phyloP scores from a whole-genome alignment of 805 yeast genomes.

The Candida oleophila region DNA sequence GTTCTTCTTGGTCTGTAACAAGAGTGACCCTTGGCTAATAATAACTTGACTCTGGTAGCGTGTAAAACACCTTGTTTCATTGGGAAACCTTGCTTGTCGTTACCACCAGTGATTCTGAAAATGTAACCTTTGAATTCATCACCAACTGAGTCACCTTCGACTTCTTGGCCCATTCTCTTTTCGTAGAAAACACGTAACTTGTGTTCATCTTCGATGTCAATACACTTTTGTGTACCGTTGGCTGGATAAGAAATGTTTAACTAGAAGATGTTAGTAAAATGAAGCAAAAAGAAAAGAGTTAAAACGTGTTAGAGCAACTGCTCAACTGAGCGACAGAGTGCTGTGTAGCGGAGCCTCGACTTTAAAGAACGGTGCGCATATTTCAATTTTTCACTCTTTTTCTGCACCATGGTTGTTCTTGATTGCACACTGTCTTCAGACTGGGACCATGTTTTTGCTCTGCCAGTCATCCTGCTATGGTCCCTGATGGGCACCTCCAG shows the following conservation, averaged over 20 bases:
- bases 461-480: not conserved
- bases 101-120: constrained; percentile 99
- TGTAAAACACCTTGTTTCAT: constrained; percentile 99
- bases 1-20: constrained; percentile 99
- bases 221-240: constrained; percentile 98
- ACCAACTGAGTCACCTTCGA: constrained; percentile 96
- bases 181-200: constrained; percentile 97
- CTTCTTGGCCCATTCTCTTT: constrained; percentile 99
- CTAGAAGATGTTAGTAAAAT: constrained; percentile 40
- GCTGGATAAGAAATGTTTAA: constrained; percentile 99
- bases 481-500: not conserved
- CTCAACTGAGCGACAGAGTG: no score
- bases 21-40: constrained; percentile 90
- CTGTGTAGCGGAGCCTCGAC: no score
- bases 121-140: constrained; percentile 99
- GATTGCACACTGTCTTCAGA: no score
- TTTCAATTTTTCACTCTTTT: no score
- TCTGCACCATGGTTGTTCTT: no score
- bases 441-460: no score
- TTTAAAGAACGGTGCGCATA: no score
- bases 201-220: constrained; percentile 99
- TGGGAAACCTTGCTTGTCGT: constrained; percentile 99
- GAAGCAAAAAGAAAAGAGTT: not conserved
- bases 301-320: no score
- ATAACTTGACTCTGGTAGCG: constrained; percentile 98